phyloP scores from a whole-genome alignment of 2,329 filamentous ascomycete species.

The Teratosphaeria nubilosa region DNA sequence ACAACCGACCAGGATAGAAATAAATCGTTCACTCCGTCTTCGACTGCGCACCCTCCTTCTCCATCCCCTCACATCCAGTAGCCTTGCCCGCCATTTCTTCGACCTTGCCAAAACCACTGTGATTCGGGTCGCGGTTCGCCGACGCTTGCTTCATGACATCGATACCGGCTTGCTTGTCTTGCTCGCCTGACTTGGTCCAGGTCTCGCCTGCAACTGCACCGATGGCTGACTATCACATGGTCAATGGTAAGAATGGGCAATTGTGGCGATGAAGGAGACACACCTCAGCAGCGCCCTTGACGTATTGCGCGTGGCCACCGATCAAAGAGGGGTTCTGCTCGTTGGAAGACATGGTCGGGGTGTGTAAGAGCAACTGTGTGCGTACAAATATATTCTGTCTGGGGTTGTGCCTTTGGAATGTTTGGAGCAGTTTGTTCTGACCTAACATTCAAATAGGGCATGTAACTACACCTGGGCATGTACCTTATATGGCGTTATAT shows the following conservation, averaged over 20 bases:
- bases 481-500: too few relatives aligned
- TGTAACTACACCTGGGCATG: too few relatives aligned
- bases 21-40: background rate
- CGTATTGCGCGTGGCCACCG: slow-evolving; percentile 55
- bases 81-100: slow-evolving; percentile 56
- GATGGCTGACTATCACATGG: slow-evolving; percentile 41
- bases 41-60: slow-evolving; percentile 45
- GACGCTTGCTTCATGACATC: slow-evolving; percentile 53
- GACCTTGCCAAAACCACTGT: slow-evolving; percentile 49
- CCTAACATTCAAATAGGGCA: too few relatives aligned
- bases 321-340: slow-evolving; percentile 46
- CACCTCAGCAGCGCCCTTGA: slow-evolving; percentile 59
- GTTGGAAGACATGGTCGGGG: slow-evolving; percentile 7
- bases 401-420: background rate
- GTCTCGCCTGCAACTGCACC: slow-evolving; percentile 53
- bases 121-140: slow-evolving; percentile 43
- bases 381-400: too few relatives aligned
- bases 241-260: slow-evolving; percentile 2
- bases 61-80: slow-evolving; percentile 61
- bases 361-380: too few relatives aligned
- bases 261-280: slow-evolving; percentile 6
- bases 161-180: slow-evolving; percentile 53
- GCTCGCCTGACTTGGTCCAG: slow-evolving; percentile 54
- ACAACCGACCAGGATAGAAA: background rate
- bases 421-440: too few relatives aligned